Conservation (phyloP, 176 grass and related monocot genomes). For the Aegilops sharonensis region DNA sequence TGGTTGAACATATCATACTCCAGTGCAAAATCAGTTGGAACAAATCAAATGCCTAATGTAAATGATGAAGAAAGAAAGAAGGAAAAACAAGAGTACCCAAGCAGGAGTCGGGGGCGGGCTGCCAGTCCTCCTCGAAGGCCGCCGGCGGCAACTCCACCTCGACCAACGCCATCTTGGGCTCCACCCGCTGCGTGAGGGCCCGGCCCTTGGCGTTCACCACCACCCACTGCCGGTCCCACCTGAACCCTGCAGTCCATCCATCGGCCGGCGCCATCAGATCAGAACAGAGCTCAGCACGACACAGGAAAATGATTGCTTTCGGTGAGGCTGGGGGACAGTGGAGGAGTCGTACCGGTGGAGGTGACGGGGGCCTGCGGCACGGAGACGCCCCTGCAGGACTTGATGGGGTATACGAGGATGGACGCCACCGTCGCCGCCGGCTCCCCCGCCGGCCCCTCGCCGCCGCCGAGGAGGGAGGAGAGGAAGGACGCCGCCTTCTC, state of each 20-base stretch:
- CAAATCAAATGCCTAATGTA: neutral
- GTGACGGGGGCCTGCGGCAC: slow-evolving; percentile 68
- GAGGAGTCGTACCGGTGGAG: slow-evolving; percentile 45
- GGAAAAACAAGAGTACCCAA: slow-evolving; percentile 40
- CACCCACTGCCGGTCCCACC: slow-evolving; percentile 89
- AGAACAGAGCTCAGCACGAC: neutral
- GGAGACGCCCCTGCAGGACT: slow-evolving; percentile 77
- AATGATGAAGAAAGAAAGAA: neutral
- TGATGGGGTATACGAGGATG: slow-evolving; percentile 81
- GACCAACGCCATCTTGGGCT: slow-evolving; percentile 79
- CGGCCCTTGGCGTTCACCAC: slow-evolving; percentile 78
- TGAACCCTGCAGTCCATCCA: slow-evolving; percentile 45
- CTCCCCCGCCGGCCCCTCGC: neutral
- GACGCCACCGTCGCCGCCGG: slow-evolving; percentile 46
- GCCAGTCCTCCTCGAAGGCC: slow-evolving; percentile 68
- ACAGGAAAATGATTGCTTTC: neutral
- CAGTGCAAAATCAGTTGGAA: neutral
- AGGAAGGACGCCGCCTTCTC: slow-evolving; percentile 53
- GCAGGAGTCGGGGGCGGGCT: slow-evolving; percentile 42
- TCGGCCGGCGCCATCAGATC: neutral
- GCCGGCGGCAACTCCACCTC: slow-evolving; percentile 56
- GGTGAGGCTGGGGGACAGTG: neutral
- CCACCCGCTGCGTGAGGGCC: slow-evolving; percentile 72
- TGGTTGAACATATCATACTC: neutral
- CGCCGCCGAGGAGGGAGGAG: slow-evolving; percentile 47